Evolutionary conservation across 768 basidiomycete genomes (phyloP).

Genomic region (Solioccasus polychromus): DNA sequence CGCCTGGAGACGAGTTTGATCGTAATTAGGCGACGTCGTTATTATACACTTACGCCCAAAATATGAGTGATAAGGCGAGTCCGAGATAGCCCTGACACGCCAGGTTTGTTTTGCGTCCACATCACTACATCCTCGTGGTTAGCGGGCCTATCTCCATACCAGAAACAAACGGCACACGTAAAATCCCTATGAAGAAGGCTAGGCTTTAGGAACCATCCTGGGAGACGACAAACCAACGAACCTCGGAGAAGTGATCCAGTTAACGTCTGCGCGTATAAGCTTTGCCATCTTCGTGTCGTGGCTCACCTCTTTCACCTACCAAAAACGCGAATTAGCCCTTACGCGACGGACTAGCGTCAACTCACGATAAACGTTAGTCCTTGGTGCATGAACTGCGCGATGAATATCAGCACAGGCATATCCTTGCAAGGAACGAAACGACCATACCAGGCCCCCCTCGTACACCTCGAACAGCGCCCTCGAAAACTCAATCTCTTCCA

Average conservation of each 20-base stretch:
- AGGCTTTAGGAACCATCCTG: not conserved
- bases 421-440: not conserved
- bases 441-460: constrained; percentile 77
- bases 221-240: constrained; percentile 19
- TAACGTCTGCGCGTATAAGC: constrained; percentile 71
- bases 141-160: not conserved
- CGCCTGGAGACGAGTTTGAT: constrained; percentile 37
- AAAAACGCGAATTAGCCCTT: constrained; percentile 5
- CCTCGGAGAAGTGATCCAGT: constrained; percentile 79
- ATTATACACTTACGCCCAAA: constrained; percentile 62
- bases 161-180: constrained; percentile 47
- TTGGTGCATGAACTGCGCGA: constrained; percentile 78
- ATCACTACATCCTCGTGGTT: constrained; percentile 44
- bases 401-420: constrained; percentile 2
- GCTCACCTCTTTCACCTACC: constrained; percentile 71
- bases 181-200: constrained; percentile 51
- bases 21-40: not conserved
- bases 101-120: constrained; percentile 75
- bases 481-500: constrained; percentile 84
- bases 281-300: constrained; percentile 76
- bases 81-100: constrained; percentile 64
- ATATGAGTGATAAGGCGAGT: constrained; percentile 53
- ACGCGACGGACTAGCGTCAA: not conserved
- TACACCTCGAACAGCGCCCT: constrained; percentile 86
- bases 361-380: constrained; percentile 75